Evolutionary conservation across 441 rosid genomes (phyloP), one percentile per base, ranked within the genome.

Genomic region (Populus hybrid): DNA sequence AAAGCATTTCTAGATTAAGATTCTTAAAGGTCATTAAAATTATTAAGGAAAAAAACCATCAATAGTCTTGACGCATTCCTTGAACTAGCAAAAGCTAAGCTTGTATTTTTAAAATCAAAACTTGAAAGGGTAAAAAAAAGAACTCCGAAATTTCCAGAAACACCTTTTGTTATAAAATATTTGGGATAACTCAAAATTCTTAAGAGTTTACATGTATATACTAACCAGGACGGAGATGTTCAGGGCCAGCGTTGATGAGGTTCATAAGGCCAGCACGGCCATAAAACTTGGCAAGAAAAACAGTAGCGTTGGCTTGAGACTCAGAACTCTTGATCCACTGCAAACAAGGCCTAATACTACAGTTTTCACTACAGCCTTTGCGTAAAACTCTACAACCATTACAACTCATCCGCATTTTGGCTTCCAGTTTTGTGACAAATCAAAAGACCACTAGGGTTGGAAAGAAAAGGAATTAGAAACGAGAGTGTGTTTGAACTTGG

Each of bases 211-310:
- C 24, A 24, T 24, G 24, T 24, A 24, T 24, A 24, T 24, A 24
- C 24, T 24, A 24, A 24, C 24, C 24, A 24, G 24, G 24, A 24
- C 24, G 24, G 24, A 24, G 24, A 24, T 24, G 29, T 14, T 82
- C 81, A 26, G 90, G 87, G 50, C 89, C 91, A 29, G 89, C 90
- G 76, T 84, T 84, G 67, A 90, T 83, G 76, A 88, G 90, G 71
- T 90, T 88, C 82, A 88, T 72, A 66, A 90, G 90, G 24, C 90
- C 93, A 1, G 93, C 89, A 4, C 93, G 93, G 84, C 93, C 93
- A 36, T 90, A 90, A 71, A 88, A 90, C 82, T 90, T 88, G 79
- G 93, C 90, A 3, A 90, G 89, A 77, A 90, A 90, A 50, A 90
- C 83, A 53, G 91, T 90, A 14, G 93, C 93, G 78, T 87, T 84